Evolutionary conservation across 495 filamentous ascomycete genomes (phyloP), one percentile per base, ranked within the genome.

Genomic region (Venustampulla echinocandica): DNA sequence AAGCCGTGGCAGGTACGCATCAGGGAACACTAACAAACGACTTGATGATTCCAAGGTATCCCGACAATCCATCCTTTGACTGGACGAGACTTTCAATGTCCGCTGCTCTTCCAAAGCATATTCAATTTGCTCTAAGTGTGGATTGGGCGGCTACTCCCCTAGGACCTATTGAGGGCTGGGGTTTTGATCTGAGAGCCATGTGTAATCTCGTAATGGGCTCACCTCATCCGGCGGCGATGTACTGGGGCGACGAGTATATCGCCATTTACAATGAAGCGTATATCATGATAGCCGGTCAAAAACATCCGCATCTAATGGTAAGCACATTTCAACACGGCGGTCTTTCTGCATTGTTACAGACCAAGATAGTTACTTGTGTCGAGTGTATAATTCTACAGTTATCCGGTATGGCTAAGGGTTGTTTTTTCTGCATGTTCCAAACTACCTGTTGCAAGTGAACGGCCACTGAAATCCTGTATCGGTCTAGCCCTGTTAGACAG

Each of bases 221-320:
- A 46, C 82, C 82, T 23, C 79, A 85, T 62, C 81, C 81, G 11
- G 77, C 77, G 4, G 81, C 81, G 0, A 76, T 86, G 68, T 85
- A 84, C 60, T 86, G 81, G 81, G 81, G 81, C 4, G 58, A 65
- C 7, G 77, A 84, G 27, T 66, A 75, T 27, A 70, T 78, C 17
- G 75, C 79, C 14, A 80, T 87, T 28, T 87, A 87, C 59, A 87
- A 87, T 54, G 80, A 85, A 53, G 80, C 81, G 10, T 85, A 85
- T 59, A 73, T 82, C 22, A 49, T 74, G 4, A 59, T 87, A 10
- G 82, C 82, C 1, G 81, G 82, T 10, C 65, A 79, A 49, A 85
- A 85, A 52, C 82, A 87, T 53, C 82, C 82, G 0, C 49, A 47
- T 15, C 56, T 87, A 13, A 87, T 87, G 82, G 52, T 49, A 44